A percentile compares a stretch with the other conserved stretches of the same genome.
Evolutionary conservation across 2,329 filamentous ascomycete genomes (phyloP).

Genomic region (Mycosphaerella arachidis): DNA sequence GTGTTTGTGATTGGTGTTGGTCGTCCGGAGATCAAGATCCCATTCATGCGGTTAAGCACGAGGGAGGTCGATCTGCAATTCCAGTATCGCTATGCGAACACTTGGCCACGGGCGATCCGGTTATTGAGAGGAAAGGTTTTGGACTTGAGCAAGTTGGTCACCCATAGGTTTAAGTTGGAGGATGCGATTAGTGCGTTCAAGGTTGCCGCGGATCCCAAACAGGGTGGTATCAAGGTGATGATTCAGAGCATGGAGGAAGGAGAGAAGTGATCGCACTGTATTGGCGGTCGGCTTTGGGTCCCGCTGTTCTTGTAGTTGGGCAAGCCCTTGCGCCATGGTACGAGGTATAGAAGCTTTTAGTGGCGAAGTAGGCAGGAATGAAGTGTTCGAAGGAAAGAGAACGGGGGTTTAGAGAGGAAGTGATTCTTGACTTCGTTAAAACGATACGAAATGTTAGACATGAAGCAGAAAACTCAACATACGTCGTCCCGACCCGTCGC

Average conservation of each 20-base stretch:
- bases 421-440: not conserved
- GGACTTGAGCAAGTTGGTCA: conserved; percentile 75
- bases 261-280: conserved; percentile 21
- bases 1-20: conserved; percentile 96
- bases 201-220: conserved; percentile 81
- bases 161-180: conserved; percentile 80
- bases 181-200: conserved; percentile 86
- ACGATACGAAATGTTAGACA: not conserved
- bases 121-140: conserved; percentile 80
- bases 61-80: conserved; percentile 93
- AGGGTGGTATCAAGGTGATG: conserved; percentile 95
- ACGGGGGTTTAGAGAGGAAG: not conserved
- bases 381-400: not conserved
- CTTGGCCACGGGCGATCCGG: conserved; percentile 89
- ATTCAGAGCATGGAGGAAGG: conserved; percentile 63
- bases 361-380: not conserved
- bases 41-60: conserved; percentile 89
- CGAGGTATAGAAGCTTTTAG: not conserved
- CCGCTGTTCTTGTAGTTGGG: not conserved
- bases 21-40: conserved; percentile 90
- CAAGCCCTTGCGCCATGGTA: not conserved
- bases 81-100: conserved; percentile 95
- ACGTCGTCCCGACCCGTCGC: not conserved
- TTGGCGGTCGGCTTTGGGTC: not conserved
- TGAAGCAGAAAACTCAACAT: not conserved